Evolutionary conservation across 1,284 basidiomycete genomes (phyloP), one percentile per base, ranked within the genome.

Genomic region (Inonotus obliquus): DNA sequence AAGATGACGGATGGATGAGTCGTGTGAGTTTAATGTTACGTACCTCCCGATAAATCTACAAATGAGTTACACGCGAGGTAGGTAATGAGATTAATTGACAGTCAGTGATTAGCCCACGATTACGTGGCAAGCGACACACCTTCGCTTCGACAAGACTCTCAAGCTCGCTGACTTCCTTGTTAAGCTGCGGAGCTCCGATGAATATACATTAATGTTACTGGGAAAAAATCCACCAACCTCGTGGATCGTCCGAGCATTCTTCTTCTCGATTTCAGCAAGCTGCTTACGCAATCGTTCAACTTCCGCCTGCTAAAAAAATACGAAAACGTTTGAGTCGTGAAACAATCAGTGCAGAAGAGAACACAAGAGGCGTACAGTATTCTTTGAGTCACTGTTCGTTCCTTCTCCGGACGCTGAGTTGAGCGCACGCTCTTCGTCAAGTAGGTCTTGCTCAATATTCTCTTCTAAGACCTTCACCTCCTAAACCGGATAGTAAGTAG

Each of bases 91-190:
- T 44, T 11, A 44, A 44, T 44, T n/a, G n/a, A 1, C 21, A 5
- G 41, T 29, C 23, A 47, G 44, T 55, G 48, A 38, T 44, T 48
- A 49, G 51, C 13, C 32, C 27, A 9, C 9, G 59, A 56, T 29
- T 37, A 7, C 9, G n/a, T 59, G 21, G 25, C n/a, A n/a, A 17
- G 21, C 37, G 23, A 45, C 76, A 57, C 64, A 87, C 85, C 84
- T 97, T 96, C 61, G 91, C 84, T 73, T 97, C 94, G 39, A 96
- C 86, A 49, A 97, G 78, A 61, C 86, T 83, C 73, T 97, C 94
- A 23, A 97, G 80, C 71, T 96, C 93, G 57, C 87, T 84, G 56
- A 96, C 91, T 75, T 96, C 93, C 69, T 94, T 92, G 74, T 94
- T 91, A 64, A 94, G 81, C 91, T 94, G 68, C 23, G 65, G 57